A percentile compares a stretch with the other conserved stretches of the same genome.
Evolutionary conservation across 306 rosid species (phyloP).

Genomic region (Vigna unguiculata): DNA sequence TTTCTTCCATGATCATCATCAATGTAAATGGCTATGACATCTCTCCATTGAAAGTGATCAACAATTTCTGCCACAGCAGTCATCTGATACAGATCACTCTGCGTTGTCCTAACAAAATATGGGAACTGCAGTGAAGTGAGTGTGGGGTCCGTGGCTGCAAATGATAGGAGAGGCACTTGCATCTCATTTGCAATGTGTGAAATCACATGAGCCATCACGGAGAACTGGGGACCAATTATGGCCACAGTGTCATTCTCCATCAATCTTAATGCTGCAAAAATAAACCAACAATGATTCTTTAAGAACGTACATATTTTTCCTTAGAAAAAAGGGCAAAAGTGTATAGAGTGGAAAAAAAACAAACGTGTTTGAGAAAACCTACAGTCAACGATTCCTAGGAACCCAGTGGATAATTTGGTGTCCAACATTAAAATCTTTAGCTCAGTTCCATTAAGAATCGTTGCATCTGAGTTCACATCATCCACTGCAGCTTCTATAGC

Average conservation of each 20-base stretch:
- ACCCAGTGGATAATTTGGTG: slow-evolving; percentile 52
- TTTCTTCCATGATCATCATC: slow-evolving; percentile 90
- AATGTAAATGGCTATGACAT: slow-evolving; percentile 70
- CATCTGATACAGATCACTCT: slow-evolving; percentile 77
- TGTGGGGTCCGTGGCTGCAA: slow-evolving; percentile 78
- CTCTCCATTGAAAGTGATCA: slow-evolving; percentile 70
- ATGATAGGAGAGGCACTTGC: slow-evolving; percentile 59
- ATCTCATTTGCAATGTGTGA: slow-evolving; percentile 64
- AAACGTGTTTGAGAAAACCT: slow-evolving; percentile 11
- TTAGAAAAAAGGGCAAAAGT: neutral
- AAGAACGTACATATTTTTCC: neutral
- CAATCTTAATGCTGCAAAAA: slow-evolving; percentile 50
- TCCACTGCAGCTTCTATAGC: slow-evolving; percentile 58
- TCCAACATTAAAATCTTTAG: slow-evolving; percentile 52
- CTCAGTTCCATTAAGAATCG: slow-evolving; percentile 53
- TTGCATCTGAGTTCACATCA: slow-evolving; percentile 54
- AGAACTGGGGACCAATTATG: slow-evolving; percentile 64
- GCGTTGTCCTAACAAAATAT: slow-evolving; percentile 70
- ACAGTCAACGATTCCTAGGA: slow-evolving; percentile 68
- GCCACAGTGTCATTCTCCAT: slow-evolving; percentile 69
- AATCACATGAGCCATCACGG: slow-evolving; percentile 59
- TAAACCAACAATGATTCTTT: neutral
- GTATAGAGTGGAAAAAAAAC: neutral
- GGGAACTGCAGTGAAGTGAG: slow-evolving; percentile 78
- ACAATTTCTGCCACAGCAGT: slow-evolving; percentile 75